Evolutionary conservation across 75 land plant species (phyloP).

Genomic region (Adiantum capillusveneris): DNA sequence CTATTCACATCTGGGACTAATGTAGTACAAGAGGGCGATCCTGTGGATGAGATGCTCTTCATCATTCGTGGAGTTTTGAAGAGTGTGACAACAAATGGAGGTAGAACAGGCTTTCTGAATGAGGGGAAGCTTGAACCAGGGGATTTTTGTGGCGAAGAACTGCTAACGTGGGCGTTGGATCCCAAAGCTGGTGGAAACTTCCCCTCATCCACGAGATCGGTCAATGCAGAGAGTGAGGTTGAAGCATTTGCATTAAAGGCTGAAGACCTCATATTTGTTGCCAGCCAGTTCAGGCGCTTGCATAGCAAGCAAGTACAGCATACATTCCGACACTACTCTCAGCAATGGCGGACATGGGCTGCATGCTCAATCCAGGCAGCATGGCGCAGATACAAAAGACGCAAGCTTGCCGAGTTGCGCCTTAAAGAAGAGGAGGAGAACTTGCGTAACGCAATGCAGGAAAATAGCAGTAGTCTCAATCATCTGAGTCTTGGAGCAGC

Average conservation of each 20-base stretch:
- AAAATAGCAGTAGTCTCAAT: constrained; percentile 8
- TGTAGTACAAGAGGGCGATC: constrained; percentile 73
- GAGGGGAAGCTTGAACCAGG: constrained; percentile 46
- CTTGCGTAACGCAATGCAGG: constrained; percentile 12
- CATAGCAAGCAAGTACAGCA: constrained; percentile 84
- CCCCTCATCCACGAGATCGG: constrained; percentile 73
- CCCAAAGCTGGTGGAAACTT: constrained; percentile 58
- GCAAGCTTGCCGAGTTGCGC: constrained; percentile 34
- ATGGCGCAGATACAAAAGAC: constrained; percentile 47
- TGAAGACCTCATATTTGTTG: constrained; percentile 71
- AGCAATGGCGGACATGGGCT: constrained; percentile 87
- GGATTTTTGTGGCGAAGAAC: constrained; percentile 81
- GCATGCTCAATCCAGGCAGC: constrained; percentile 70
- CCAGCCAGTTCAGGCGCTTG: constrained; percentile 71
- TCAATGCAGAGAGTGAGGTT: constrained; percentile 55
- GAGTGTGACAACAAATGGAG: constrained; percentile 85
- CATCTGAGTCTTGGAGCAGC: constrained; percentile 45
- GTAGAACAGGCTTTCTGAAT: constrained; percentile 75
- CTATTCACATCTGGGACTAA: constrained; percentile 55
- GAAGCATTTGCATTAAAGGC: constrained; percentile 75
- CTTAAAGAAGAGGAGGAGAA: constrained; percentile 42
- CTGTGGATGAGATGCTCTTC: constrained; percentile 85
- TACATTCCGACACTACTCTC: constrained; percentile 75
- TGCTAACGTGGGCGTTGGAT: constrained; percentile 84
- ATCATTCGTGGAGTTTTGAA: constrained; percentile 75